phyloP scores from a whole-genome alignment of 805 yeast genomes.

The Lachancea kluyveri region DNA sequence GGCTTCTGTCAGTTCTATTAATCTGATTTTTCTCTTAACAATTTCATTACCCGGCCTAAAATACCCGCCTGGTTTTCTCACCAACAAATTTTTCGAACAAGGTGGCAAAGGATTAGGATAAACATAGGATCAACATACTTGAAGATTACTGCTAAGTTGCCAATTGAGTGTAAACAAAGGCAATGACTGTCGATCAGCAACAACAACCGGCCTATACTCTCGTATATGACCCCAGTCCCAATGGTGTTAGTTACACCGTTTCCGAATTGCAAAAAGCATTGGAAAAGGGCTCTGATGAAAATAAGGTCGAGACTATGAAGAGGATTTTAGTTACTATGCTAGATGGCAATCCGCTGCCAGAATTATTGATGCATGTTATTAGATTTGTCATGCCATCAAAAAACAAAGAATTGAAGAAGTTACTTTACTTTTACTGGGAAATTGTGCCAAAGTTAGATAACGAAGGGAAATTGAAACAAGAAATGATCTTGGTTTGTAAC shows the following conservation, averaged over 20 bases:
- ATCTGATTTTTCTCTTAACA: no score
- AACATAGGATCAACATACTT: no score
- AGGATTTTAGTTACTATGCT: constrained; percentile 78
- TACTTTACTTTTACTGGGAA: constrained; percentile 95
- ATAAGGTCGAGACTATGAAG: constrained; percentile 86
- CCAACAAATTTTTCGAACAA: not conserved
- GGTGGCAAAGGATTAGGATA: not conserved
- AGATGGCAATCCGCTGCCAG: constrained; percentile 90
- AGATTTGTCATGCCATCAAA: constrained; percentile 96
- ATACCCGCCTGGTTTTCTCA: not conserved
- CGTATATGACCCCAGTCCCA: constrained; percentile 69
- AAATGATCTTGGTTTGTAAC: constrained; percentile 97
- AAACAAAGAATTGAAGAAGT: constrained; percentile 83
- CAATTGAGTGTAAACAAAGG: not conserved
- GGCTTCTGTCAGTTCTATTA: no score
- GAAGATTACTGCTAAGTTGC: no score
- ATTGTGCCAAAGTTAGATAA: constrained; percentile 87
- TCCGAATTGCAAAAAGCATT: constrained; percentile 70
- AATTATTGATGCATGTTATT: constrained; percentile 90
- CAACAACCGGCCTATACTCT: constrained; percentile 59
- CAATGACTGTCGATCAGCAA: constrained; percentile 18
- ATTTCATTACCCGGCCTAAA: no score
- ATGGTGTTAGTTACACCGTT: constrained; percentile 50
- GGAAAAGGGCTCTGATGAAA: constrained; percentile 86
- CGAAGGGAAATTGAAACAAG: constrained; percentile 91